Evolutionary conservation across 2,329 filamentous ascomycete genomes (phyloP).

Genomic region (Cladosporium sp.): DNA sequence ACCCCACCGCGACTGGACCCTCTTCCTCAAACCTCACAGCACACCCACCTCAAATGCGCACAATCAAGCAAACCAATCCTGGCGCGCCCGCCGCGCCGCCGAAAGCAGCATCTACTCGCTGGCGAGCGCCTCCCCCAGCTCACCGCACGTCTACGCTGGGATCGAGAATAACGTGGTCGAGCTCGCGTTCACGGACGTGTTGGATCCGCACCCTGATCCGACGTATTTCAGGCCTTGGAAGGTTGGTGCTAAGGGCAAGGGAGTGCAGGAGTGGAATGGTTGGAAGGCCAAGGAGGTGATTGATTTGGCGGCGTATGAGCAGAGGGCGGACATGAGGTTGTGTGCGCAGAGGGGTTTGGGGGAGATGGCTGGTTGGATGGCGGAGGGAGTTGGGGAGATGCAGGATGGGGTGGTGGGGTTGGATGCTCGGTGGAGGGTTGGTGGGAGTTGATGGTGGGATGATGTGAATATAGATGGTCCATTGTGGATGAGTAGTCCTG

Average conservation of each 20-base stretch:
- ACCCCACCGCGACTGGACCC: conserved; percentile 35
- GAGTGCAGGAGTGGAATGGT: conserved; percentile 7
- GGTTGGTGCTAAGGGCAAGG: background rate
- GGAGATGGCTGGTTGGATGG: background rate
- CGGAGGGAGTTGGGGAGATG: background rate
- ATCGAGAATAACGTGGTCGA: conserved; percentile 43
- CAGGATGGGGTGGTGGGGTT: background rate
- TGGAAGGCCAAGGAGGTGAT: conserved; percentile 12
- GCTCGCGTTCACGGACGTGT: conserved; percentile 40
- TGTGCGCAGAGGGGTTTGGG: conserved; percentile 3
- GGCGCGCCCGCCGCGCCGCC: conserved; percentile 20
- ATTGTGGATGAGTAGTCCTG: too few species aligned
- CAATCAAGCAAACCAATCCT: background rate
- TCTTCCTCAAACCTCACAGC: conserved; percentile 40
- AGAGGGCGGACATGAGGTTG: conserved; percentile 7
- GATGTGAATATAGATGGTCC: too few species aligned
- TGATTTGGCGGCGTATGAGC: conserved; percentile 7
- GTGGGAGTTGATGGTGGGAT: conserved; percentile 14
- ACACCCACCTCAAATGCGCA: conserved; percentile 16
- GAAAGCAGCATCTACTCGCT: conserved; percentile 40
- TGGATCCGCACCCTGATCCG: conserved; percentile 42
- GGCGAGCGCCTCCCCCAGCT: conserved; percentile 41
- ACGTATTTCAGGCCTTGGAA: conserved; percentile 24
- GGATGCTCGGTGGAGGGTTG: conserved; percentile 5
- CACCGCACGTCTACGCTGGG: conserved; percentile 45